Evolutionary conservation across 331 rosid species (phyloP).

Genomic region (Saraca asoca): DNA sequence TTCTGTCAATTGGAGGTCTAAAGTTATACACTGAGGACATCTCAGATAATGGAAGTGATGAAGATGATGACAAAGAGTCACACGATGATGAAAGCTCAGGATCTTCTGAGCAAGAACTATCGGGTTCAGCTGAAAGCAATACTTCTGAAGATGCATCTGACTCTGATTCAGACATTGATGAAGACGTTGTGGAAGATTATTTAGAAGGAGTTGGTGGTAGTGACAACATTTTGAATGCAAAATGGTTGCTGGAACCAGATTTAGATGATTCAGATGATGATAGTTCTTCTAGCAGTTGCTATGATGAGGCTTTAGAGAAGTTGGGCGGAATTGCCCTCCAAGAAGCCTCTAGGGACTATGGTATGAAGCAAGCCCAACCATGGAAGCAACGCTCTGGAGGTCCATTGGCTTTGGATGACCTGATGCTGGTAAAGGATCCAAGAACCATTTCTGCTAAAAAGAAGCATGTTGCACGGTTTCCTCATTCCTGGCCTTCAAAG

Average conservation of each 20-base stretch:
- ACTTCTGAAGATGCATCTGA: constrained; percentile 64
- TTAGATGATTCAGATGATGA: constrained; percentile 52
- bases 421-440: constrained; percentile 57
- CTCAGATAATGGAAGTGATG: constrained; percentile 64
- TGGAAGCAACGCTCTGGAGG: constrained; percentile 45
- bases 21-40: constrained; percentile 73
- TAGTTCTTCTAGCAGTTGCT: constrained; percentile 57
- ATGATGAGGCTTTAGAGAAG: constrained; percentile 66
- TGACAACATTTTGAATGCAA: constrained; percentile 58
- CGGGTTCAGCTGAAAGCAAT: constrained; percentile 57
- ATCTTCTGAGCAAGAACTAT: constrained; percentile 44
- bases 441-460: constrained; percentile 54
- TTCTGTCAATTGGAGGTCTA: constrained; percentile 82
- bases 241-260: constrained; percentile 70
- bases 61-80: constrained; percentile 41
- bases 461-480: constrained; percentile 57
- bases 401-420: constrained; percentile 54
- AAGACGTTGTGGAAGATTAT: constrained; percentile 81
- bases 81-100: constrained; percentile 50
- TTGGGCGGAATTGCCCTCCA: constrained; percentile 76
- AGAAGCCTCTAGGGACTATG: constrained; percentile 74
- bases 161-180: constrained; percentile 80
- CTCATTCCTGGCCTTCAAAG: constrained; percentile 78
- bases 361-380: constrained; percentile 53
- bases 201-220: constrained; percentile 89